These are phyloP conservation scores for Penicillium sp. DNA, from an alignment of 2,329 filamentous ascomycete genomes.

Conservation along the genomic window DNA sequence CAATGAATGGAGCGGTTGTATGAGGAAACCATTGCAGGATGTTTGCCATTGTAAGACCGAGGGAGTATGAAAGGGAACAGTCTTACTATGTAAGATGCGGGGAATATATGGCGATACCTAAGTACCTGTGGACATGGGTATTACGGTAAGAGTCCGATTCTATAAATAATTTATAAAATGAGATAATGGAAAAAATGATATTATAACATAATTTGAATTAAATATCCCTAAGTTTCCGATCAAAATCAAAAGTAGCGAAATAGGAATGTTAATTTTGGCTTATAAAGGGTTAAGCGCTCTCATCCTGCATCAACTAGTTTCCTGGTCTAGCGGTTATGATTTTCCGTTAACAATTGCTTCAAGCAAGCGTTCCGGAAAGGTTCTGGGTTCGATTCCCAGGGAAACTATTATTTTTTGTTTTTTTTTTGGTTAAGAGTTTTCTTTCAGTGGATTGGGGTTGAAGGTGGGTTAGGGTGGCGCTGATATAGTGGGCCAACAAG, in stretches of 20 bases:
- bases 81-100: not conserved
- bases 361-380: constrained; percentile 10
- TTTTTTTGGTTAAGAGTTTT: not conserved
- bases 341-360: constrained; percentile 11
- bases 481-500: not conserved
- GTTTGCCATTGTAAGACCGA: not conserved
- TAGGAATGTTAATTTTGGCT: not conserved
- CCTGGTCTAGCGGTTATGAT: constrained; percentile 15
- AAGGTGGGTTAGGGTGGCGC: not conserved
- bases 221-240: too few species aligned
- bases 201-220: too few species aligned
- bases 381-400: constrained; percentile 14
- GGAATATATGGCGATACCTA: not conserved
- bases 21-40: constrained; percentile 18
- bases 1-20: constrained; percentile 20
- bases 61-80: not conserved
- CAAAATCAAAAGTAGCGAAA: too few species aligned
- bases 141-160: not conserved
- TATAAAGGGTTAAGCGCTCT: not conserved
- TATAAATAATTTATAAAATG: too few species aligned
- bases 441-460: not conserved
- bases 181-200: too few species aligned
- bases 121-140: not conserved
- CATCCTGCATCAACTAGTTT: not conserved
- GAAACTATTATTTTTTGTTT: constrained; percentile 5